Evolutionary conservation across 2,329 filamentous ascomycete species (phyloP), one percentile per base, ranked within the genome.

Genomic region (Raffaelea albimanens): DNA sequence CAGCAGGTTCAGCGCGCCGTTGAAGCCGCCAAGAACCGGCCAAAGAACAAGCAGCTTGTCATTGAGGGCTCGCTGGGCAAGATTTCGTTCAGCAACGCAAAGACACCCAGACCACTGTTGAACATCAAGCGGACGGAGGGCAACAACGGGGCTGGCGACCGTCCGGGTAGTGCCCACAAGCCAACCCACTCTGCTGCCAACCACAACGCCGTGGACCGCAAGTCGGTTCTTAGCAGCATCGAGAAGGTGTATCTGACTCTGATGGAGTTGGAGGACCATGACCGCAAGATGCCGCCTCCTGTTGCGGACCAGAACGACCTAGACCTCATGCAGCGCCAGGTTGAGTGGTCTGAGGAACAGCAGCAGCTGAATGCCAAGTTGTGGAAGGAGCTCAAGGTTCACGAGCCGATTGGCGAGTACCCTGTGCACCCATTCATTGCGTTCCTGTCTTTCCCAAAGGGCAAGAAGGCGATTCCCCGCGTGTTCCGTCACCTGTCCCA

Each of bases 31-130:
- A 98, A 97, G 70, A 87, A 89, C 51, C 91, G 95, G 66, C 93
- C 93, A 13, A 98, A 98, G 73, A 96, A 95, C 61, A 95, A 94
- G 60, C 90, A 96, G 63, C 75, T 98, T 9, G 90, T 97, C 19
- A 91, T 98, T 50, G 91, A 96, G 61, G 93, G 93, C 22, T 96
- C 89, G 60, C 69, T 98, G 44, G 93, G 93, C 55, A 98, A 97
- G 71, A 98, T 98, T 49, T 95, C 91, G 0, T 98, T 97, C 69
- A 96, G 91, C 72, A 98, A 98, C 59, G 88, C 93, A 43, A 98
- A 97, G 72, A 95, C 93, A 0, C 93, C 93, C 0, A 93, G 95
- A 65, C 89, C 91, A 16, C 72, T 97, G 49, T 80, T 98, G 44
- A 98, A 94, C 63, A 90, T 98, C 69, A 97, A 95, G 72, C 85